A percentile compares a stretch with the other conserved stretches of the same genome.
These are phyloP conservation scores for Rhodotorula sp. DNA, from an alignment of 1,284 basidiomycete genomes.

Conservation along the genomic window DNA sequence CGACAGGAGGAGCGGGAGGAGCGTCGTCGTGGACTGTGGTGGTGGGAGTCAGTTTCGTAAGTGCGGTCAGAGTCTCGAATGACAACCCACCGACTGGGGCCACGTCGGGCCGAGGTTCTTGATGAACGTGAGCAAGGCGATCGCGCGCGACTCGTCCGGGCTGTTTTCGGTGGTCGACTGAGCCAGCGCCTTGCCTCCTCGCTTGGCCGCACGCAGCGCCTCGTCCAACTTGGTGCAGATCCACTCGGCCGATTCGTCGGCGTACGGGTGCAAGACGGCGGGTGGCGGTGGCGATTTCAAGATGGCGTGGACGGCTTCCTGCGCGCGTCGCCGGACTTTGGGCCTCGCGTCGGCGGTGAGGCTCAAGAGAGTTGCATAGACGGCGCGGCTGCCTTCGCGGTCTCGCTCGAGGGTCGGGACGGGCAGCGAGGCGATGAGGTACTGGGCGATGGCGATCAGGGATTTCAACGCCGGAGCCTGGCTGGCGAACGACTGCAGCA, in stretches of 20 bases:
- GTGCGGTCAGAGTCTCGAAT: not conserved
- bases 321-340: slow-evolving; percentile 88
- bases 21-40: slow-evolving; percentile 55
- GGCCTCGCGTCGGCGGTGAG: slow-evolving; percentile 83
- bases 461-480: slow-evolving; percentile 60
- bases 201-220: slow-evolving; percentile 62
- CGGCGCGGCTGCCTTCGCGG: slow-evolving; percentile 64
- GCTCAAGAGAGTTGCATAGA: slow-evolving; percentile 74
- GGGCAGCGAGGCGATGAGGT: slow-evolving; percentile 66
- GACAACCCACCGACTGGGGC: slow-evolving; percentile 59
- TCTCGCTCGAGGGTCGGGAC: slow-evolving; percentile 60
- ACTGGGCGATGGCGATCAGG: slow-evolving; percentile 70
- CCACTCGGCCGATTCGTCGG: slow-evolving; percentile 75
- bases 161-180: slow-evolving; percentile 44
- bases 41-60: not conserved
- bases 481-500: slow-evolving; percentile 50
- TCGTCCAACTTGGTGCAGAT: slow-evolving; percentile 65
- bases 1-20: slow-evolving; percentile 68
- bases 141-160: slow-evolving; percentile 64
- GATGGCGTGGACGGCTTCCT: slow-evolving; percentile 76
- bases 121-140: slow-evolving; percentile 75
- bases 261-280: slow-evolving; percentile 76
- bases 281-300: slow-evolving; percentile 73
- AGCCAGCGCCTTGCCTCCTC: slow-evolving; percentile 64
- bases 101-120: slow-evolving; percentile 60